phyloP scores from a whole-genome alignment of 768 basidiomycete genomes.

The Tricholoma sp. region DNA sequence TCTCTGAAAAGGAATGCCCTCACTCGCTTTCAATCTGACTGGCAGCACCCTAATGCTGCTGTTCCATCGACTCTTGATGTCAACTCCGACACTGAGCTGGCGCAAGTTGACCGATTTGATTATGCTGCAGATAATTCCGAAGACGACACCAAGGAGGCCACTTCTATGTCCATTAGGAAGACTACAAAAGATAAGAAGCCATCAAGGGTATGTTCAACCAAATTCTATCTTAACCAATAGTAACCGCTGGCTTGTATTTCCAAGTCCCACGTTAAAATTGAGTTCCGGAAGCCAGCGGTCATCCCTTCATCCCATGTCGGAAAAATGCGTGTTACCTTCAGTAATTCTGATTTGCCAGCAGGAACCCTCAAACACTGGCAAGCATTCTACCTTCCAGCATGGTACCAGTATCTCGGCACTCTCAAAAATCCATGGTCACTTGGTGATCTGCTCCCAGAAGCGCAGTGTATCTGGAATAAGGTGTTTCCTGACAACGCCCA shows the following conservation, averaged over 20 bases:
- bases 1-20: neutral
- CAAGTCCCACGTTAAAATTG: neutral
- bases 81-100: neutral
- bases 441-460: neutral
- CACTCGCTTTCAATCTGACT: neutral
- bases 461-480: slow-evolving; percentile 3
- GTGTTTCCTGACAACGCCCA: slow-evolving; percentile 3
- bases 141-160: neutral
- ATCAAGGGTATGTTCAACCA: neutral
- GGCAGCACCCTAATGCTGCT: neutral
- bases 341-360: neutral
- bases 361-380: slow-evolving; percentile 2
- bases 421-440: slow-evolving; percentile 3
- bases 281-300: neutral
- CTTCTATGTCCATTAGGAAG: neutral
- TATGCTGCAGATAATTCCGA: neutral
- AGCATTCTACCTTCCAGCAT: neutral
- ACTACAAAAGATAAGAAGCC: neutral
- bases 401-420: slow-evolving; percentile 1
- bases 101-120: neutral
- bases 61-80: neutral
- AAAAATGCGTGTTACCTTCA: neutral
- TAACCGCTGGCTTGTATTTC: neutral
- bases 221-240: neutral
- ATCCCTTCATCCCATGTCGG: neutral